Percentiles rank a stretch among this genome's conserved stretches.
Conservation (phyloP, 805 yeast species). For the Myxozyma sirexii region DNA sequence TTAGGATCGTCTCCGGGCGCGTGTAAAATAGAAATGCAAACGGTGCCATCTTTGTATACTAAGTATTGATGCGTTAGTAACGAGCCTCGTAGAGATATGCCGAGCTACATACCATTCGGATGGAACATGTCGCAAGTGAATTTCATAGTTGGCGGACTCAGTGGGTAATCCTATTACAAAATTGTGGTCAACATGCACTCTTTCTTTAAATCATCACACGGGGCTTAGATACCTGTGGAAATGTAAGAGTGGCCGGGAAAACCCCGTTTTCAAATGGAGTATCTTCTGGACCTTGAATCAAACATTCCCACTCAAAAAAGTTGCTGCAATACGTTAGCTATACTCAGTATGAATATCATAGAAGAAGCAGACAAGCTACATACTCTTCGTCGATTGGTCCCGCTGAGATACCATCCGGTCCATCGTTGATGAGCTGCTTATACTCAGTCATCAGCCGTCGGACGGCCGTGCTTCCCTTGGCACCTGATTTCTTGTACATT, state of each 20-base stretch:
- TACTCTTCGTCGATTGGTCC: constrained; percentile 77
- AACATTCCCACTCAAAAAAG: constrained; percentile 80
- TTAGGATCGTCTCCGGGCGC: constrained; percentile 98
- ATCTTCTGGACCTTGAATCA: constrained; percentile 79
- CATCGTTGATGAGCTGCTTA: constrained; percentile 79
- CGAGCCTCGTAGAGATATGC: no score
- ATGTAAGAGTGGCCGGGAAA: constrained; percentile 72
- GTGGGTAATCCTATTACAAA: constrained; percentile 62
- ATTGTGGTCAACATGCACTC: not conserved
- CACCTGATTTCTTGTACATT: constrained; percentile 13
- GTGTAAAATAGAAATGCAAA: constrained; percentile 92
- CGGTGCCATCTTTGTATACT: constrained; percentile 89
- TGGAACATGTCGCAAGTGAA: constrained; percentile 84
- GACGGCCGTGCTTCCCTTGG: constrained; percentile 63
- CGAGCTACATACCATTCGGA: constrained; percentile 61
- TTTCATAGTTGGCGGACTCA: constrained; percentile 75
- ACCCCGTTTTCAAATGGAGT: constrained; percentile 87
- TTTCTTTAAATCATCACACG: no score
- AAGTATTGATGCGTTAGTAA: not conserved
- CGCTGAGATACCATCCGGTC: constrained; percentile 95
- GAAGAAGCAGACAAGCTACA: constrained; percentile 17
- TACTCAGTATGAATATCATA: not conserved
- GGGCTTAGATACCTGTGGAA: constrained; percentile 51
- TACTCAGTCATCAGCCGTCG: constrained; percentile 84
- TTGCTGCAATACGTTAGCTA: constrained; percentile 37